phyloP scores from a whole-genome alignment of 768 basidiomycete genomes.

The Mycena maculata region DNA sequence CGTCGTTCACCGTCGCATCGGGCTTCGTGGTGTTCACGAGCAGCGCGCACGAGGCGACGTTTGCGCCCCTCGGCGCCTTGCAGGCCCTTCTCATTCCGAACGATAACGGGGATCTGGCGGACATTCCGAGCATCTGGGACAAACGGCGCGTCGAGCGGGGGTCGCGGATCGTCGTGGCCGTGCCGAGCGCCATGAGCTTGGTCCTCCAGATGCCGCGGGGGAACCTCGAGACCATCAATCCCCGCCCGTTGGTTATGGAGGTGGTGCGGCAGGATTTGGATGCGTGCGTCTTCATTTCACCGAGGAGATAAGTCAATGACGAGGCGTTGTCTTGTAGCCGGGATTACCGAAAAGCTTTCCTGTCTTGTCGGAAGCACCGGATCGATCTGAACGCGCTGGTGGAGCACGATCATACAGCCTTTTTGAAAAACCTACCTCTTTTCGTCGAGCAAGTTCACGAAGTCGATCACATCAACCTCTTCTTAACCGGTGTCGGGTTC shows the following conservation, averaged over 20 bases:
- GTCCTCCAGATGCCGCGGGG: constrained; percentile 98
- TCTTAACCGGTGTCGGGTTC: constrained; percentile 88
- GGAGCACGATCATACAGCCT: constrained; percentile 77
- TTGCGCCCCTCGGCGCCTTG: constrained; percentile 64
- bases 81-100: constrained; percentile 35
- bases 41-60: constrained; percentile 81
- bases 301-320: constrained; percentile 4
- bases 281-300: constrained; percentile 58
- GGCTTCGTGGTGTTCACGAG: constrained; percentile 89
- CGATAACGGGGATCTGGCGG: constrained; percentile 45
- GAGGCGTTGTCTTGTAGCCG: constrained; percentile 62
- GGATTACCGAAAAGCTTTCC: constrained; percentile 87
- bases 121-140: constrained; percentile 60
- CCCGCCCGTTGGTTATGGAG: constrained; percentile 89
- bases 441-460: constrained; percentile 91
- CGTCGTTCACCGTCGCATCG: constrained; percentile 79
- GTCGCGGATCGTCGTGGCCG: constrained; percentile 86
- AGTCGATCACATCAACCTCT: constrained; percentile 92
- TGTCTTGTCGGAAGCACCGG: constrained; percentile 92
- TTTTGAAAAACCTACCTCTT: constrained; percentile 67
- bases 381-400: constrained; percentile 92
- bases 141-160: constrained; percentile 90
- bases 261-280: constrained; percentile 83
- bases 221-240: constrained; percentile 95
- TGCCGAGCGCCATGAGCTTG: constrained; percentile 88